These are phyloP conservation scores for Elaeis oleifera DNA, from an alignment of 202 grass and related monocot species.

Conservation along the genomic window DNA sequence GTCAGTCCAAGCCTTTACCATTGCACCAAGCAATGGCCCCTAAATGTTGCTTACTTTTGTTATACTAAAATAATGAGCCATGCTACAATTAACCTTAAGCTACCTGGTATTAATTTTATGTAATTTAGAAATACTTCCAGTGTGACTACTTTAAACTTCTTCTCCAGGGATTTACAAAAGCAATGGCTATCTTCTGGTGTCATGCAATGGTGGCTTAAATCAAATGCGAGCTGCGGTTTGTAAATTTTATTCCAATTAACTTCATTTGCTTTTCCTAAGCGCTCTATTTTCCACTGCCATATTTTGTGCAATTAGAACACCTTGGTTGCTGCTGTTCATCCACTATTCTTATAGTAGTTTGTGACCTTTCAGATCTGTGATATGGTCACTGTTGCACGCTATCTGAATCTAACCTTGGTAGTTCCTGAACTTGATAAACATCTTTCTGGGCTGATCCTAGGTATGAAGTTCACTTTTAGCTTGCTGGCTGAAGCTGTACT, in stretches of 20 bases:
- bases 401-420: conserved; percentile 86
- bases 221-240: conserved; percentile 76
- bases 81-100: too few species aligned
- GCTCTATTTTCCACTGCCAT: too few species aligned
- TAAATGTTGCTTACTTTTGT: not conserved
- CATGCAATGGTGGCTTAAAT: conserved; percentile 73
- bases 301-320: too few species aligned
- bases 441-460: conserved; percentile 98
- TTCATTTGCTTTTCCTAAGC: too few species aligned
- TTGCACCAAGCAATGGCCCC: too few species aligned
- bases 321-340: too few species aligned
- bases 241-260: conserved; percentile 19
- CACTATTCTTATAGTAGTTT: too few species aligned
- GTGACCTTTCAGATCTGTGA: conserved; percentile 67
- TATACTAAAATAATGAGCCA: not conserved
- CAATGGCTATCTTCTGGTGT: conserved; percentile 68
- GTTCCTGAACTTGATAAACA: conserved; percentile 89
- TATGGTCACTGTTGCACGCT: conserved; percentile 81
- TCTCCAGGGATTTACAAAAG: conserved; percentile 48
- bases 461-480: conserved; percentile 21
- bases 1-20: not conserved
- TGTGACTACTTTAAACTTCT: conserved; percentile 12
- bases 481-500: too few species aligned
- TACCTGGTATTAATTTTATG: not conserved
- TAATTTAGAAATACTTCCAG: conserved; percentile 8